Conservation (phyloP, 148 eudicot species). For the Amaranthus palmeri region DNA sequence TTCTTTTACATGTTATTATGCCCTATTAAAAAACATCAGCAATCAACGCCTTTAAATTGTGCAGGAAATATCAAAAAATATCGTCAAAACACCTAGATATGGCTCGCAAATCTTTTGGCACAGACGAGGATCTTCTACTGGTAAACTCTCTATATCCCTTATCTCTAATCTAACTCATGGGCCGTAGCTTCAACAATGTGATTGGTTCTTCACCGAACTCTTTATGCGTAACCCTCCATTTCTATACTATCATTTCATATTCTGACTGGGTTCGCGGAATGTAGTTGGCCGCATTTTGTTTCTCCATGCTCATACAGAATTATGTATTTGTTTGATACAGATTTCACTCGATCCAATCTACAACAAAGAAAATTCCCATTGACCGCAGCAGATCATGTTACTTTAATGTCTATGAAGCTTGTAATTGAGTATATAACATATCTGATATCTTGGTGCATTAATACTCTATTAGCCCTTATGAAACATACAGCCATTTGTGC, state of each 20-base stretch:
- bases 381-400: constrained; percentile 11
- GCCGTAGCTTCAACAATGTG: neutral
- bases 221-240: constrained; percentile 2
- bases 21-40: neutral
- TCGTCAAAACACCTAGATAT: constrained; percentile 62
- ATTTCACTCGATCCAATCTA: constrained; percentile 44
- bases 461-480: neutral
- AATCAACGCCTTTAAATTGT: constrained; percentile 8
- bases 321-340: constrained; percentile 31
- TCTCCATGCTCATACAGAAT: neutral
- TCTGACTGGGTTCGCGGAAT: neutral
- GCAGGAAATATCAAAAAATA: constrained; percentile 65
- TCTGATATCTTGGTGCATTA: too few relatives aligned
- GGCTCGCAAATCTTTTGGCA: constrained; percentile 94
- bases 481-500: neutral
- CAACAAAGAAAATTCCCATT: constrained; percentile 1
- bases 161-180: neutral
- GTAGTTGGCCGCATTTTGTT: neutral
- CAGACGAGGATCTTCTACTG: constrained; percentile 94
- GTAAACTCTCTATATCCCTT: constrained; percentile 31
- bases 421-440: neutral
- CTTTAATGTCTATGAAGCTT: constrained; percentile 2
- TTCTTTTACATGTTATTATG: neutral
- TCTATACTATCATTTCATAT: too few relatives aligned
- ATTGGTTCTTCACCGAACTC: neutral